These are phyloP conservation scores for Pyrrhoderma lamaoense DNA, from an alignment of 1,284 basidiomycete species.

Conservation along the genomic window DNA sequence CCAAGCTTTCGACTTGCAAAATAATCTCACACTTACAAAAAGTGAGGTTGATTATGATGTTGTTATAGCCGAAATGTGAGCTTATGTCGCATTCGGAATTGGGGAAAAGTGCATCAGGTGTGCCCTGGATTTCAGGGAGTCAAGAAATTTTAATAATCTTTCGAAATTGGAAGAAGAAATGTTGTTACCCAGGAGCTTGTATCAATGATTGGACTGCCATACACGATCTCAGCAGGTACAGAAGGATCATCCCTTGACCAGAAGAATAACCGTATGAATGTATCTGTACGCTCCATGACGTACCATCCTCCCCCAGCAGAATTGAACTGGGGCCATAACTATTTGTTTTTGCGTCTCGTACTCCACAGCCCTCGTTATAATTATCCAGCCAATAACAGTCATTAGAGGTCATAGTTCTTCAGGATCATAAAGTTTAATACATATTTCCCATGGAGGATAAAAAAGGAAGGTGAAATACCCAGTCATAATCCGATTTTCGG, in stretches of 20 bases:
- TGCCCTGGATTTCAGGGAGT: slow-evolving; percentile 30
- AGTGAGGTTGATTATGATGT: slow-evolving; percentile 53
- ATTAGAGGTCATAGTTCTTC: slow-evolving; percentile 31
- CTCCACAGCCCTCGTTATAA: slow-evolving; percentile 59
- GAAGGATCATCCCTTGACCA: slow-evolving; percentile 35
- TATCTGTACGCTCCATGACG: slow-evolving; percentile 44
- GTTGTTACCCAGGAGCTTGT: slow-evolving; percentile 41
- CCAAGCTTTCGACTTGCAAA: neutral
- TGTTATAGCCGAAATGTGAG: slow-evolving; percentile 46
- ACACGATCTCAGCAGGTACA: slow-evolving; percentile 35
- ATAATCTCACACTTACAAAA: slow-evolving; percentile 31
- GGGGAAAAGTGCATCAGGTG: slow-evolving; percentile 50
- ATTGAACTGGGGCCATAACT: slow-evolving; percentile 62
- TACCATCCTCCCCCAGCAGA: slow-evolving; percentile 55
- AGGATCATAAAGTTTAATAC: neutral
- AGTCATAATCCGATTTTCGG: slow-evolving; percentile 18
- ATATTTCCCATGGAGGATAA: neutral
- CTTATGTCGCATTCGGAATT: slow-evolving; percentile 43
- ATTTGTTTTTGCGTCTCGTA: slow-evolving; percentile 34
- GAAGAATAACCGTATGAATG: slow-evolving; percentile 44
- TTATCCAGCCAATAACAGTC: slow-evolving; percentile 43
- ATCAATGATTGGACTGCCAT: slow-evolving; percentile 34
- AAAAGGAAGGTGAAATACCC: slow-evolving; percentile 19
- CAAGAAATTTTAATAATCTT: neutral
- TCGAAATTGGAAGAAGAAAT: neutral